Conservation (phyloP, 371 early-diverging fungal species). For the Basidiobolus meristosporus region DNA sequence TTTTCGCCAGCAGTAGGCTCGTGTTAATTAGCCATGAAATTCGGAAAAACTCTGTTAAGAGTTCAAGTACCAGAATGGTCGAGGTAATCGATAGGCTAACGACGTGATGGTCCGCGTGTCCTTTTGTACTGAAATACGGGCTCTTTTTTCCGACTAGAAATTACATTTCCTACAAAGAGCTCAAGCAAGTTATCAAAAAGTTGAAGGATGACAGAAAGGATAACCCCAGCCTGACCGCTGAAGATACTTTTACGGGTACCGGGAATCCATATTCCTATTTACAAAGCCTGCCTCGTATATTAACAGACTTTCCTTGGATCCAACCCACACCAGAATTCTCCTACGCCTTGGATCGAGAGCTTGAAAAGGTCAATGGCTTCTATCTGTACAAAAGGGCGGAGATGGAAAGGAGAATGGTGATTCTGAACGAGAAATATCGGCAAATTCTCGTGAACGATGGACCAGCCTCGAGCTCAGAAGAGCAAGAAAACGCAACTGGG, state of each 20-base stretch:
- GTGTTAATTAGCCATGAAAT: constrained; percentile 54
- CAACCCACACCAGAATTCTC: constrained; percentile 21
- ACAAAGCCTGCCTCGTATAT: neutral
- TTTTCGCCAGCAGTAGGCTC: too few species aligned
- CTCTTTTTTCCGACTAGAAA: constrained; percentile 9
- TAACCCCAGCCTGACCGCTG: too few species aligned
- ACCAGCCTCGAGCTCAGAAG: neutral
- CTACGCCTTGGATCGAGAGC: constrained; percentile 37
- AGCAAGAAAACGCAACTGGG: neutral
- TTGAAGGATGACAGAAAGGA: too few species aligned
- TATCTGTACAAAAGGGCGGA: constrained; percentile 32
- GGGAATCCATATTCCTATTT: neutral
- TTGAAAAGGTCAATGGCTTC: constrained; percentile 45
- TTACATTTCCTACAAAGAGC: constrained; percentile 39
- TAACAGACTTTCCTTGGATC: neutral
- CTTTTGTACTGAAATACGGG: neutral
- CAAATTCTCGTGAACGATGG: constrained; percentile 1
- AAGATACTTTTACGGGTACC: too few species aligned
- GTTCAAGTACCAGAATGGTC: constrained; percentile 56
- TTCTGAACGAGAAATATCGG: constrained; percentile 28
- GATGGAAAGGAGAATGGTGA: constrained; percentile 35
- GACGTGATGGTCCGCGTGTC: neutral
- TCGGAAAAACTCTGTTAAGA: constrained; percentile 35
- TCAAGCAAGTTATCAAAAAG: constrained; percentile 41
- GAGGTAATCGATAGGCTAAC: constrained; percentile 5